Evolutionary conservation across 2,329 filamentous ascomycete species (phyloP).

Genomic region (Beauveria pseudobassiana): DNA sequence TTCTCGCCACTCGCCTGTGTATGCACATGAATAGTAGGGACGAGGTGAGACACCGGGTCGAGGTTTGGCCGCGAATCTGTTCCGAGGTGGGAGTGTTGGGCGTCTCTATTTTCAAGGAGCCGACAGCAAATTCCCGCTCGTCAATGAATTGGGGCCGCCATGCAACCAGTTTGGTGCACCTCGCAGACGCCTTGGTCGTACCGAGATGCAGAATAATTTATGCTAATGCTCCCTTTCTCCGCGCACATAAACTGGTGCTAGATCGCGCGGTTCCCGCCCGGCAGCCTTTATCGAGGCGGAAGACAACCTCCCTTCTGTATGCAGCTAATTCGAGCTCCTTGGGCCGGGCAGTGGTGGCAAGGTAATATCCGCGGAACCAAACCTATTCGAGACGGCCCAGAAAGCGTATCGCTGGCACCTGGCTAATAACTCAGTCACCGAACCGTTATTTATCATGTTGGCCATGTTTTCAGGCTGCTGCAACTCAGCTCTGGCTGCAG

Average conservation of each 20-base stretch:
- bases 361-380: too few relatives aligned
- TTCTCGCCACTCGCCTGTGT: too few relatives aligned
- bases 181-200: too few relatives aligned
- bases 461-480: too few relatives aligned
- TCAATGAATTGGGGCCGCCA: neutral
- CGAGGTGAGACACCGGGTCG: neutral
- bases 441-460: too few relatives aligned
- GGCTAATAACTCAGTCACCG: too few relatives aligned
- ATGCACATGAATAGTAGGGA: neutral
- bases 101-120: neutral
- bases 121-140: neutral
- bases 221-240: neutral
- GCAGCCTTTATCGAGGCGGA: too few relatives aligned
- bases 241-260: neutral
- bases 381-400: too few relatives aligned
- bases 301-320: neutral
- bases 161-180: slow-evolving; percentile 1
- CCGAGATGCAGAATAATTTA: too few relatives aligned
- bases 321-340: too few relatives aligned
- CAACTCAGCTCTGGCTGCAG: too few relatives aligned
- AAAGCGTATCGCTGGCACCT: too few relatives aligned
- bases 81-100: neutral
- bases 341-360: neutral
- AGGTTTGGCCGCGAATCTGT: neutral
- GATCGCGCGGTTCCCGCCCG: neutral